A percentile compares a stretch with the other conserved stretches of the same genome.
phyloP scores from a whole-genome alignment of 1,284 basidiomycete species.

The Apiotrichum gracile region DNA sequence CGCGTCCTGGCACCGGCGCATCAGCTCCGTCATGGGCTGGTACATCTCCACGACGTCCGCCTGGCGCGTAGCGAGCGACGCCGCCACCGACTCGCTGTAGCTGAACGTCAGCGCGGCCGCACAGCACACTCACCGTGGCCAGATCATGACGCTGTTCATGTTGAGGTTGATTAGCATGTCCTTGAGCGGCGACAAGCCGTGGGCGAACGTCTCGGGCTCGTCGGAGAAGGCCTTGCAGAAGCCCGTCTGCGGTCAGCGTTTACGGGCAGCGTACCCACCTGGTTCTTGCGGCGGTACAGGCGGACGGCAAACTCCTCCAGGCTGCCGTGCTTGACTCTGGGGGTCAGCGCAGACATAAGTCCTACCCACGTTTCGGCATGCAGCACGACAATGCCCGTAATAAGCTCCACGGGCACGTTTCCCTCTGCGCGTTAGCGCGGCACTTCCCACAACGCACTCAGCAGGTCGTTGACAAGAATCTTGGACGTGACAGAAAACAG shows the following conservation, averaged over 20 bases:
- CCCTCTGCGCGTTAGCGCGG: constrained; percentile 41
- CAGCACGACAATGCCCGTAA: constrained; percentile 88
- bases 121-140: constrained; percentile 64
- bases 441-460: constrained; percentile 51
- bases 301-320: constrained; percentile 87
- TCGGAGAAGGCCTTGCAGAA: constrained; percentile 97
- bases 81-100: constrained; percentile 81
- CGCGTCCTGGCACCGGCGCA: constrained; percentile 85
- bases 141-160: constrained; percentile 79
- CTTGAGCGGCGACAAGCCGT: constrained; percentile 81
- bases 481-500: constrained; percentile 87
- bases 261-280: constrained; percentile 32
- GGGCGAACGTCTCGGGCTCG: constrained; percentile 88
- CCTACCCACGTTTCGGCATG: constrained; percentile 76
- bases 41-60: constrained; percentile 92
- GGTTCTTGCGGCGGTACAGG: constrained; percentile 79
- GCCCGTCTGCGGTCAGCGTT: constrained; percentile 53
- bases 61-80: constrained; percentile 68
- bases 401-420: constrained; percentile 73
- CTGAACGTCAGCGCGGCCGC: constrained; percentile 47
- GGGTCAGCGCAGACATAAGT: neutral
- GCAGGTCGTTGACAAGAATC: constrained; percentile 91
- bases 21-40: constrained; percentile 75
- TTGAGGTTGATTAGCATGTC: constrained; percentile 90
- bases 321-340: constrained; percentile 73